Conservation (phyloP, 1,139 yeast genomes). For the Taphrina deformans region DNA sequence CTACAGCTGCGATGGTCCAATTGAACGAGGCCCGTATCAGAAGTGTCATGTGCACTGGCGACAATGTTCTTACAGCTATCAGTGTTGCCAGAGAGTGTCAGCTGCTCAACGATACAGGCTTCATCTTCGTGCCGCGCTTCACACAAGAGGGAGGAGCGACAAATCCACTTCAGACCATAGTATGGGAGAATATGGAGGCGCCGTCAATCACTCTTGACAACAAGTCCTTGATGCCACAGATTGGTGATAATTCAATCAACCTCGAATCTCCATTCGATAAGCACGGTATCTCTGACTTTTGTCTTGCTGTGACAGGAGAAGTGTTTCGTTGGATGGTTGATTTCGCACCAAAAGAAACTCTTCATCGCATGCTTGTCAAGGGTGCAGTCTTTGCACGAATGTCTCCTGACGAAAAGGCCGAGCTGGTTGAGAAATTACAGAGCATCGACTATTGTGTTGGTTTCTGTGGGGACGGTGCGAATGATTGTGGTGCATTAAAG, state of each 20-base stretch:
- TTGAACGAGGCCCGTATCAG: constrained; percentile 69
- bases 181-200: constrained; percentile 49
- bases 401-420: constrained; percentile 99
- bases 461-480: constrained; percentile 89
- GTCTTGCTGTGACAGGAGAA: constrained; percentile 88
- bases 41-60: constrained; percentile 97
- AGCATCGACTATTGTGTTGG: constrained; percentile 87
- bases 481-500: constrained; percentile 96
- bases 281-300: constrained; percentile 22
- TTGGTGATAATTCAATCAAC: constrained; percentile 23
- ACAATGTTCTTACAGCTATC: constrained; percentile 87
- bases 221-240: constrained; percentile 57
- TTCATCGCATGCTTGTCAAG: constrained; percentile 65
- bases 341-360: constrained; percentile 44
- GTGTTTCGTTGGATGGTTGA: constrained; percentile 73
- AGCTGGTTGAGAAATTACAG: constrained; percentile 83
- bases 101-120: constrained; percentile 52
- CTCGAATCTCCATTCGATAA: constrained; percentile 38
- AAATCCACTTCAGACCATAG: constrained; percentile 21
- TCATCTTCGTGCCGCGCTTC: constrained; percentile 71
- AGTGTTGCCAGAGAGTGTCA: constrained; percentile 88
- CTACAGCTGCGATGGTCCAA: constrained; percentile 60
- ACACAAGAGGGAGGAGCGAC: constrained; percentile 40
- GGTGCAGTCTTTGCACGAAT: constrained; percentile 86
- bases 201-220: constrained; percentile 55